Evolutionary conservation across 176 grass and related monocot genomes (phyloP).

Genomic region (Pontederia crassipes): DNA sequence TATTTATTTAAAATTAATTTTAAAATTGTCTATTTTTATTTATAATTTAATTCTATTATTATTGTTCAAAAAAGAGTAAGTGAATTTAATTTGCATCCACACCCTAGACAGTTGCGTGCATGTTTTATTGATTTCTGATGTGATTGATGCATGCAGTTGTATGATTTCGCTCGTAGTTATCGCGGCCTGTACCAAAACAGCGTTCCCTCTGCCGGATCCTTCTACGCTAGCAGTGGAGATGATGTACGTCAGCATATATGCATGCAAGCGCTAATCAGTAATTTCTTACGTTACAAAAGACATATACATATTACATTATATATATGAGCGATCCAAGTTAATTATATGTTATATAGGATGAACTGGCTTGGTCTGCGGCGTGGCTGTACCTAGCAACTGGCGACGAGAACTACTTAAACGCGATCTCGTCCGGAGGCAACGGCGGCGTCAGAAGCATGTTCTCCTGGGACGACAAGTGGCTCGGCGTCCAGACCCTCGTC

Average conservation of each 20-base stretch:
- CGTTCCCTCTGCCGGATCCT: conserved; percentile 26
- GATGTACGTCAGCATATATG: conserved; percentile 25
- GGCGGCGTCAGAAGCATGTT: conserved; percentile 28
- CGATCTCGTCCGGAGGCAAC: conserved; percentile 23
- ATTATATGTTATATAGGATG: conserved; percentile 35
- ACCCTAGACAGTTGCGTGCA: too few species aligned
- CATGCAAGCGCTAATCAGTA: neutral
- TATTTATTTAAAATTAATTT: too few species aligned
- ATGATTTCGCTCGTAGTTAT: conserved; percentile 43
- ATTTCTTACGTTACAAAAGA: too few species aligned
- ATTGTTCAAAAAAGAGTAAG: too few species aligned
- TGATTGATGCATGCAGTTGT: conserved; percentile 31
- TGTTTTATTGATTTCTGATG: neutral
- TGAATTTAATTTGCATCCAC: too few species aligned
- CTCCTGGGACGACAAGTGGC: conserved; percentile 66
- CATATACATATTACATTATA: too few species aligned
- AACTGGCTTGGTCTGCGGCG: conserved; percentile 55
- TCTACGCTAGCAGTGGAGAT: conserved; percentile 56
- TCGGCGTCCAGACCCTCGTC: conserved; percentile 53
- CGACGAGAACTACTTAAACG: conserved; percentile 25
- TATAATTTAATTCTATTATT: too few species aligned
- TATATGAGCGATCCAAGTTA: too few species aligned
- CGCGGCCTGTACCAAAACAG: conserved; percentile 61
- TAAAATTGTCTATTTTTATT: too few species aligned
- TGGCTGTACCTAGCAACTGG: conserved; percentile 65